Evolutionary conservation across 768 basidiomycete genomes (phyloP).

Genomic region (Clathrus columnatus): DNA sequence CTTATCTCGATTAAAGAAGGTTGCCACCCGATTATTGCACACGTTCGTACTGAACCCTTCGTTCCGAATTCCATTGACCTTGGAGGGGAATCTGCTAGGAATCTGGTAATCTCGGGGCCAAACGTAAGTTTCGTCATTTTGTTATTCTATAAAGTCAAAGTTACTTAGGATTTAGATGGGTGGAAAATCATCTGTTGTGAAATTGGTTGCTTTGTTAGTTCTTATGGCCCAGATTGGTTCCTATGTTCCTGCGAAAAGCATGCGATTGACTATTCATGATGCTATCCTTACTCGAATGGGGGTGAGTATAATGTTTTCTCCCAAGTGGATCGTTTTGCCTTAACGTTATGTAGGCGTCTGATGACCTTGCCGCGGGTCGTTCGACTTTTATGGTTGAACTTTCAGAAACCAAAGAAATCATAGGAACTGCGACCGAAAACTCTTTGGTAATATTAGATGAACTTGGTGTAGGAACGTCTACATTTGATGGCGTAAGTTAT

Average conservation of each 20-base stretch:
- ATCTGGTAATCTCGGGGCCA: conserved; percentile 74
- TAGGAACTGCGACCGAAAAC: conserved; percentile 60
- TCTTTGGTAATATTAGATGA: conserved; percentile 89
- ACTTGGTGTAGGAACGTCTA: conserved; percentile 84
- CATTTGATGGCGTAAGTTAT: conserved; percentile 64
- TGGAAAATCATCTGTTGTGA: conserved; percentile 8
- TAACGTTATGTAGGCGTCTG: conserved; percentile 48
- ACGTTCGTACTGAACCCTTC: conserved; percentile 67
- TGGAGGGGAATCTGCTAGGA: conserved; percentile 42
- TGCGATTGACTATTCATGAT: conserved; percentile 73
- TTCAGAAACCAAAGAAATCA: conserved; percentile 85
- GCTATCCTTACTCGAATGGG: conserved; percentile 87
- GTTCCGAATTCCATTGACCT: conserved; percentile 75
- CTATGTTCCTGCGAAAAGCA: conserved; percentile 76
- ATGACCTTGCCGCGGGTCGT: conserved; percentile 77
- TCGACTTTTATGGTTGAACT: conserved; percentile 99
- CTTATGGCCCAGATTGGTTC: conserved; percentile 71
- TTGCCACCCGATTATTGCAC: conserved; percentile 90
- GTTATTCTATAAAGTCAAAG: neutral
- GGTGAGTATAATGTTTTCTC: conserved; percentile 35
- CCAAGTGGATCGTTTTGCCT: neutral
- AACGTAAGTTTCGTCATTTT: conserved; percentile 50
- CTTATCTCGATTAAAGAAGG: conserved; percentile 71
- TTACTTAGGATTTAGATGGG: conserved; percentile 2
- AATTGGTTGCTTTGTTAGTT: conserved; percentile 10